A percentile compares a stretch with the other conserved stretches of the same genome.
Evolutionary conservation across 352 stramenopile genomes (phyloP).

Genomic region (Globisporangium irregulare): DNA sequence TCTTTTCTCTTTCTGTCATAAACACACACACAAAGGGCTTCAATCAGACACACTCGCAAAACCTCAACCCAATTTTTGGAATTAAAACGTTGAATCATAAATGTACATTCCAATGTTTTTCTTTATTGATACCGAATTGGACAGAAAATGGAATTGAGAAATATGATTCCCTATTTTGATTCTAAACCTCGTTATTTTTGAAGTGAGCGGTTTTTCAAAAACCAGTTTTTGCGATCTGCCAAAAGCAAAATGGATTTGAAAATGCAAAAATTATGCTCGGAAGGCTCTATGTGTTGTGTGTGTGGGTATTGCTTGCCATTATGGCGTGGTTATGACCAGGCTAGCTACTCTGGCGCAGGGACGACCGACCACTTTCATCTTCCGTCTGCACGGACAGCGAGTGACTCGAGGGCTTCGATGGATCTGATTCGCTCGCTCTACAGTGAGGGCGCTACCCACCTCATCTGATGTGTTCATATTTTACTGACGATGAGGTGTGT

Average conservation of each 20-base stretch:
- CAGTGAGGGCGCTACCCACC: background rate
- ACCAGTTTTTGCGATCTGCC: background rate
- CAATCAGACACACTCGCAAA: background rate
- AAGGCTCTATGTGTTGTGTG: background rate
- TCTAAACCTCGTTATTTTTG: background rate
- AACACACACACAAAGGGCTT: background rate
- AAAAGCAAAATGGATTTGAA: background rate
- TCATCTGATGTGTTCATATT: slow-evolving; percentile 5
- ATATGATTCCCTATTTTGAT: background rate
- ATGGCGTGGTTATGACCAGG: background rate
- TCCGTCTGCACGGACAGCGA: background rate
- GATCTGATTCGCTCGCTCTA: background rate
- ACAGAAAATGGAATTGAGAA: background rate
- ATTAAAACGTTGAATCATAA: background rate
- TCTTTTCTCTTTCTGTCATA: background rate
- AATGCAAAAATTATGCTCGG: background rate
- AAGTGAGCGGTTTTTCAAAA: background rate
- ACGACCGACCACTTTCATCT: background rate
- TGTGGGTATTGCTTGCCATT: background rate
- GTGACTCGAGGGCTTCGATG: background rate
- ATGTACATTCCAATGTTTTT: background rate
- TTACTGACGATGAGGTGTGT: background rate
- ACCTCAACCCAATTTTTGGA: background rate
- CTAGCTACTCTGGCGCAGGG: background rate
- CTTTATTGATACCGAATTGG: background rate